Base-by-base conservation (phyloP, 768 basidiomycete genomes). In the Pluteus cervinus region DNA sequence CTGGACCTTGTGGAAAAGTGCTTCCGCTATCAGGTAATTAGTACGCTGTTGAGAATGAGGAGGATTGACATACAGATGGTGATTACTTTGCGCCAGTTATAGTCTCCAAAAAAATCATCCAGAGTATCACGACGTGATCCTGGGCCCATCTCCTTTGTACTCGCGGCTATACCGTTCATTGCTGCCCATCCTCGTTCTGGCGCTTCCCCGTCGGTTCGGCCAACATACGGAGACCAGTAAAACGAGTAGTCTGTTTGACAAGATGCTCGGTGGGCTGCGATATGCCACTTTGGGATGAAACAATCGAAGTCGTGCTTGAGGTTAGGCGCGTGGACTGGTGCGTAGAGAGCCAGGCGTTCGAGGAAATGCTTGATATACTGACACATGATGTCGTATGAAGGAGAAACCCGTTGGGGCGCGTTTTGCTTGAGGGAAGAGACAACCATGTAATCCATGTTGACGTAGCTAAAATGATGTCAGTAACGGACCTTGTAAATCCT, bases 61-160 rank as follows among this genome's bases (percentile, higher is more conserved):
- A n/a, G n/a, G n/a, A n/a, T n/a, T 4, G 7, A 25, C 36, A 2
- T 37, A 37, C 36, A 7, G 23, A 37, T 17, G 6, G 20, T 5
- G 12, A 21, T 17, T 5, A 24, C 22, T 18, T 46, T 46, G 22
- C 35, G 39, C 25, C 37, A 39, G 17, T 46, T 46, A 12, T 35
- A 37, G 17, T 43, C 37, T 10, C 39, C 41, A 24, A 52, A 55
- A 0, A 49, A 44, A 4, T 62, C 58, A 26, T 65, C 54, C 2
- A 66, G 24, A 0, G 55, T 54, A n/a, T 60, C 58, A 3, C 47
- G 30, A 0, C 51, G 41, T 5, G 46, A 36, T 0, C 57, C 56
- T 1, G 56, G 51, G 0, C 53, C 55, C 62, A 62, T 66, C 22
- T 64, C 56, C 6, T 50, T 48, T 0, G 56, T 62, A 28, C 55